Percentiles rank a stretch among this genome's conserved stretches.
Evolutionary conservation across 257 asterid genomes (phyloP).

Genomic region (Nicotiana sylvestris): DNA sequence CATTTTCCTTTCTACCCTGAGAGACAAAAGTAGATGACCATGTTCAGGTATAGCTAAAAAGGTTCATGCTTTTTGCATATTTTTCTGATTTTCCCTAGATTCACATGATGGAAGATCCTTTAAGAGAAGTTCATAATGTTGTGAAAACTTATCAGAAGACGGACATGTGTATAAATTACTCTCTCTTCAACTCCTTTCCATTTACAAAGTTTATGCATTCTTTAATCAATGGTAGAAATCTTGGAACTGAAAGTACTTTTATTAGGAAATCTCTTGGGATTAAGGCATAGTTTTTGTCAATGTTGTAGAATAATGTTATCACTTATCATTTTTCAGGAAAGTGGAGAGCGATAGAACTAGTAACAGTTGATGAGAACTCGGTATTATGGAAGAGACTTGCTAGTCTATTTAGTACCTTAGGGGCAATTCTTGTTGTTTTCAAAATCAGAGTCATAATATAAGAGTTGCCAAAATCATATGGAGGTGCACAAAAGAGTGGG

Average conservation of each 20-base stretch:
- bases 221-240: neutral
- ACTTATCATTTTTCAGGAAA: neutral
- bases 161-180: neutral
- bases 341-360: neutral
- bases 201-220: constrained; percentile 1
- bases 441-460: neutral
- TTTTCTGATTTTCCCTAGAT: neutral
- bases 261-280: neutral
- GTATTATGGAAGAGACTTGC: constrained; percentile 1
- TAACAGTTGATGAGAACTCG: neutral
- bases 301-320: neutral
- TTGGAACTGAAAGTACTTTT: neutral
- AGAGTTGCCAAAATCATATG: neutral
- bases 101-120: neutral
- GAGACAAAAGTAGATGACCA: neutral
- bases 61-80: neutral
- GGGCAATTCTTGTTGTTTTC: neutral
- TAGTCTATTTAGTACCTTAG: neutral
- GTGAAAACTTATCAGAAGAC: neutral
- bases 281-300: neutral
- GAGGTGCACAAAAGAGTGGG: neutral
- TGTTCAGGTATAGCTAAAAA: neutral
- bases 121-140: neutral
- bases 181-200: neutral
- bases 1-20: neutral